Conservation (phyloP, 163 green algal species). For the Scenedesmus sp. region DNA sequence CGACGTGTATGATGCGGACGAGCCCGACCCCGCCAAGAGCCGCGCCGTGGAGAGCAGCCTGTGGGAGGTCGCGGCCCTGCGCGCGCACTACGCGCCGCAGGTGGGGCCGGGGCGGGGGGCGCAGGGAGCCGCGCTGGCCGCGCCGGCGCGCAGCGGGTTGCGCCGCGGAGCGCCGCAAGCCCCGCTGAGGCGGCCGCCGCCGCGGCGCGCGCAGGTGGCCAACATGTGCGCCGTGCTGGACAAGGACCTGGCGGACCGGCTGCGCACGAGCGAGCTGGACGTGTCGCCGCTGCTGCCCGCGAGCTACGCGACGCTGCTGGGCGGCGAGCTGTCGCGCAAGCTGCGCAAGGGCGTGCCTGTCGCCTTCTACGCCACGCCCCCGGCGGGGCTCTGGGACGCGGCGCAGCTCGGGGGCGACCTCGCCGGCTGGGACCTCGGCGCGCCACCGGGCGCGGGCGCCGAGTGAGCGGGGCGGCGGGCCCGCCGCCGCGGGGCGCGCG, state of each 20-base stretch:
- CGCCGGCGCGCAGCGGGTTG: too few species aligned
- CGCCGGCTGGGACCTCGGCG: constrained; percentile 21
- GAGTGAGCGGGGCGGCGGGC: too few species aligned
- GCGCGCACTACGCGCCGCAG: constrained; percentile 84
- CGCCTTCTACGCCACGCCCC: constrained; percentile 29
- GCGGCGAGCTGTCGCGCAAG: constrained; percentile 57
- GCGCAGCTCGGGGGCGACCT: constrained; percentile 23
- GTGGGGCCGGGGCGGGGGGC: constrained; percentile 46
- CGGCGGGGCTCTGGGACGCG: constrained; percentile 9
- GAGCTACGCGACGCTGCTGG: constrained; percentile 63
- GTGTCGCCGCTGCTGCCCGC: constrained; percentile 60
- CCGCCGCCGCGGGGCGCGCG: too few species aligned
- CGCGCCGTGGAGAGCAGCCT: constrained; percentile 89
- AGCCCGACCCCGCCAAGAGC: constrained; percentile 76
- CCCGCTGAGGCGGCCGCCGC: too few species aligned
- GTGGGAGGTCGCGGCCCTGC: constrained; percentile 92
- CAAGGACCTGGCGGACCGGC: constrained; percentile 81
- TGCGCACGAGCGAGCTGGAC: constrained; percentile 81
- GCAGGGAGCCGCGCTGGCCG: too few species aligned
- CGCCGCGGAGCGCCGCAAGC: too few species aligned
- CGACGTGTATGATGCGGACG: constrained; percentile 73
- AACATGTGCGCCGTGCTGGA: constrained; percentile 75
- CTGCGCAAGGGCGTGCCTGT: constrained; percentile 61
- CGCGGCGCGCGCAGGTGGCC: constrained; percentile 77
- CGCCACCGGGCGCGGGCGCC: not conserved